A percentile compares a stretch with the other conserved stretches of the same genome.
These are phyloP conservation scores for Colletotrichum melonis DNA, from an alignment of 2,329 filamentous ascomycete genomes.

Conservation along the genomic window DNA sequence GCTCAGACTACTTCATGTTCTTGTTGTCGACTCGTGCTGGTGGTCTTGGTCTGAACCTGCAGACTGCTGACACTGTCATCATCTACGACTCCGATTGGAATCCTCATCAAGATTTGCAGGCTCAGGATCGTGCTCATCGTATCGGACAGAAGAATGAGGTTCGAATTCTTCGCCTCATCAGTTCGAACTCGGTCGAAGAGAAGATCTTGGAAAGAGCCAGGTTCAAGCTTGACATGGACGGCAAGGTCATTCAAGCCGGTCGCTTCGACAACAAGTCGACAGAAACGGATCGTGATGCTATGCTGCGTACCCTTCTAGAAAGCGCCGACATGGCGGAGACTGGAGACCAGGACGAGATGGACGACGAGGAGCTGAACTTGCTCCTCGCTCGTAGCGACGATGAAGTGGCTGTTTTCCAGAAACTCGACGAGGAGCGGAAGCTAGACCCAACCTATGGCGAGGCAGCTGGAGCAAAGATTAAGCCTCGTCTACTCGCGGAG, in stretches of 20 bases:
- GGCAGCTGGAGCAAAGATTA: slow-evolving; percentile 67
- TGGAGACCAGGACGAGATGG: slow-evolving; percentile 93
- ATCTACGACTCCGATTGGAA: slow-evolving; percentile 99
- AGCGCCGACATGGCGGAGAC: slow-evolving; percentile 77
- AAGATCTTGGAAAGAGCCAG: slow-evolving; percentile 97
- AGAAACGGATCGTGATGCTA: slow-evolving; percentile 96
- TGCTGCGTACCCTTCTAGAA: slow-evolving; percentile 93
- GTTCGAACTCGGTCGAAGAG: slow-evolving; percentile 96
- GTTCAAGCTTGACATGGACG: slow-evolving; percentile 99
- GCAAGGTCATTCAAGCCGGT: slow-evolving; percentile 99
- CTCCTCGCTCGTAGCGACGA: slow-evolving; percentile 90
- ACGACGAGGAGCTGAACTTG: slow-evolving; percentile 96
- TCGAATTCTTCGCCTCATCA: slow-evolving; percentile 94
- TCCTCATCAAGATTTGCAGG: slow-evolving; percentile 98
- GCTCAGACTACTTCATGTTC: slow-evolving; percentile 97
- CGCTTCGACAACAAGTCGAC: slow-evolving; percentile 99
- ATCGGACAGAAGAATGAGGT: slow-evolving; percentile 99
- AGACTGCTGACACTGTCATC: slow-evolving; percentile 98
- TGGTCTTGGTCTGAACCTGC: slow-evolving; percentile 95
- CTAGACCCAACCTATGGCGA: slow-evolving; percentile 79
- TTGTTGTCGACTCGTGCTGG: slow-evolving; percentile 97
- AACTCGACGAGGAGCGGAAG: slow-evolving; percentile 81
- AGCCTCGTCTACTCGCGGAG: slow-evolving; percentile 87
- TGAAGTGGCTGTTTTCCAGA: slow-evolving; percentile 82
- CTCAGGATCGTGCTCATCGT: slow-evolving; percentile 99